phyloP scores from a whole-genome alignment of 495 filamentous ascomycete genomes.

The Jackrogersella multiformis region DNA sequence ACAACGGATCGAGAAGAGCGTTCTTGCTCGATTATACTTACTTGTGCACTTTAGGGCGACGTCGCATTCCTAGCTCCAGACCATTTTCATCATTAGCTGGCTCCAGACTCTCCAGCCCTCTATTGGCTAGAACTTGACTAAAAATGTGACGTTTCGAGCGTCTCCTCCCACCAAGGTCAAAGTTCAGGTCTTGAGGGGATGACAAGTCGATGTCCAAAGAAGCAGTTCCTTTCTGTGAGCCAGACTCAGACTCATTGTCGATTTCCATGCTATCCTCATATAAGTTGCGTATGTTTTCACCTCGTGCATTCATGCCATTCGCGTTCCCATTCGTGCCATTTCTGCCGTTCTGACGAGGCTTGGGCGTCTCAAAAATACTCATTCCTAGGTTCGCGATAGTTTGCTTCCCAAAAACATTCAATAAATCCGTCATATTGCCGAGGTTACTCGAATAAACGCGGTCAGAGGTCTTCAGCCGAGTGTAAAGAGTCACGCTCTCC shows the following conservation, averaged over 20 bases:
- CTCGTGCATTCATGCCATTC: conserved; percentile 31
- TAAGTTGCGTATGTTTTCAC: conserved; percentile 13
- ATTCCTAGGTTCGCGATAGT: conserved; percentile 79
- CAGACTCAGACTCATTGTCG: conserved; percentile 38
- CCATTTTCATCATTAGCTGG: conserved; percentile 45
- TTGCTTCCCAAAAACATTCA: conserved; percentile 82
- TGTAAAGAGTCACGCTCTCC: conserved; percentile 82
- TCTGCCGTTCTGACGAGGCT: conserved; percentile 29
- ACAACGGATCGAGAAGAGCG: background rate
- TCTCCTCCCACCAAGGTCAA: conserved; percentile 34
- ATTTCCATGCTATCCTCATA: conserved; percentile 18
- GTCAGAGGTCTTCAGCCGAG: conserved; percentile 68
- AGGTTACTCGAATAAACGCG: conserved; percentile 57
- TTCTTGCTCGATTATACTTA: conserved; percentile 49
- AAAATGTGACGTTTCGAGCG: conserved; percentile 65
- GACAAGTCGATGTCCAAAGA: conserved; percentile 69
- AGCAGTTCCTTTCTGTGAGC: conserved; percentile 46
- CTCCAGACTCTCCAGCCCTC: conserved; percentile 46
- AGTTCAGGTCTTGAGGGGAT: conserved; percentile 50
- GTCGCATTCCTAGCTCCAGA: conserved; percentile 49
- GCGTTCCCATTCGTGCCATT: conserved; percentile 33
- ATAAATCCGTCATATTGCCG: conserved; percentile 70
- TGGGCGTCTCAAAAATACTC: conserved; percentile 46
- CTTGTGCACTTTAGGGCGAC: conserved; percentile 67
- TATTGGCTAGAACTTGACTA: conserved; percentile 63